Evolutionary conservation across 805 yeast species (phyloP), one percentile per base, ranked within the genome.

Genomic region (Candida nitratophila): DNA sequence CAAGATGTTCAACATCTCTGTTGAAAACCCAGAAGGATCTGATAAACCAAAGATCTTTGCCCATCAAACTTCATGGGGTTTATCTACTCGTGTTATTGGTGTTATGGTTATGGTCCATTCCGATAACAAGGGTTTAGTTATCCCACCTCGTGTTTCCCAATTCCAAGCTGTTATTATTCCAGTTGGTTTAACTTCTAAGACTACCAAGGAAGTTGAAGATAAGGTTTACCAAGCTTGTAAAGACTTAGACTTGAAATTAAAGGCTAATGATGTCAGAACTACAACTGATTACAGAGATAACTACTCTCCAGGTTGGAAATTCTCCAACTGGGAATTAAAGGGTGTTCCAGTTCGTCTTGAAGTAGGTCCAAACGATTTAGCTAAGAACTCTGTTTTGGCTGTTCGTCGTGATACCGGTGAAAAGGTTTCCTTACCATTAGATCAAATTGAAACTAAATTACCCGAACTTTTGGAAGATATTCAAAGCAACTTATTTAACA

Each of bases 41-140:
- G 95, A 86, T 48, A 81, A 84, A 63, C 95, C 93, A 60, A 86
- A 88, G 71, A 71, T 90, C 41, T 79, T 72, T 56, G 96, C 93
- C 30, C 88, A 82, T 79, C 99, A 93, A 73, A 93, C 95, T 75
- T 90, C 97, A 12, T 93, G 99, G 99, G 99, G 99, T 70, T 73
- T 93, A 56, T 90, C 97, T 40, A 93, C 99, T 47, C 87, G 99
- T 71, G 93, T 86, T 52, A 90, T 93, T 64, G 99, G 99, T 76
- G 99, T 95, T 55, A 93, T 93, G 98, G 89, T 88, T 47, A 93
- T 93, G 99, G 79, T 89, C 47, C 99, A 93, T 66, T 89, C 97
- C 32, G 99, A 93, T 69, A 90, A 95, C 77, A 91, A 89, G 74
- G 99, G 99, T 66, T 75, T 93, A 56, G 98, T 93, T 40, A 76